These are phyloP conservation scores for Apostasia ramifera DNA, from an alignment of 106 monocot species.

Conservation along the genomic window DNA sequence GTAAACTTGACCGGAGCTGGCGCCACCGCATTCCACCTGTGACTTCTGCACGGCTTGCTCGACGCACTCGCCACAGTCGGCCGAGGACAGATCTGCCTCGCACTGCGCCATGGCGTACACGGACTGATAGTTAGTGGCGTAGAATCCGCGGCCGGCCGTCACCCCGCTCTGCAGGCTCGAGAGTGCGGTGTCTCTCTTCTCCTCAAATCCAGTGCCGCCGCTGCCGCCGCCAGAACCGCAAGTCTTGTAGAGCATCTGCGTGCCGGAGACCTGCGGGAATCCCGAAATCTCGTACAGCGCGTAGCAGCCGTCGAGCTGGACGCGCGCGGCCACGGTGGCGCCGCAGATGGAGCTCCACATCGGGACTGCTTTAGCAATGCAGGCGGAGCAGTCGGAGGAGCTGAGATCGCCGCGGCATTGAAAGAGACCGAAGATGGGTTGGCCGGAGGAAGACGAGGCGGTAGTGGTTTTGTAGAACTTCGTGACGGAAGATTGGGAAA, in stretches of 20 bases:
- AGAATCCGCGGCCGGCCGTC: slow-evolving; percentile 46
- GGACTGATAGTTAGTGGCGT: slow-evolving; percentile 57
- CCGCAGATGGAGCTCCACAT: slow-evolving; percentile 65
- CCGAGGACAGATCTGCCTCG: slow-evolving; percentile 72
- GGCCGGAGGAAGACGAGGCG: slow-evolving; percentile 28
- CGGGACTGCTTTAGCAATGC: slow-evolving; percentile 47
- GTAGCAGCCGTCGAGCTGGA: slow-evolving; percentile 89
- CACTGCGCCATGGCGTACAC: slow-evolving; percentile 97
- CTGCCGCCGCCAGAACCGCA: slow-evolving; percentile 44
- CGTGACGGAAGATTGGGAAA: slow-evolving; percentile 40
- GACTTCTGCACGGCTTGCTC: slow-evolving; percentile 83
- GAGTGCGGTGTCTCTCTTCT: slow-evolving; percentile 73
- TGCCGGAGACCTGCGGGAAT: slow-evolving; percentile 79
- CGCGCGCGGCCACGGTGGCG: slow-evolving; percentile 59
- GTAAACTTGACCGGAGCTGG: slow-evolving; percentile 78
- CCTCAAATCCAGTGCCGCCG: slow-evolving; percentile 45
- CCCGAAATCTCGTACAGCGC: slow-evolving; percentile 69
- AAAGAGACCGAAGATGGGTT: slow-evolving; percentile 66
- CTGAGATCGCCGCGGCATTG: slow-evolving; percentile 92
- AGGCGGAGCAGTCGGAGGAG: slow-evolving; percentile 64
- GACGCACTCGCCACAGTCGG: slow-evolving; percentile 78
- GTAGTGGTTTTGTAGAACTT: slow-evolving; percentile 84
- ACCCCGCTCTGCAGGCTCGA: slow-evolving; percentile 65
- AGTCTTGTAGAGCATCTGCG: slow-evolving; percentile 73
- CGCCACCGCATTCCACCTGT: slow-evolving; percentile 91